Evolutionary conservation across 2,329 filamentous ascomycete genomes (phyloP).

Genomic region (Capronia americana): DNA sequence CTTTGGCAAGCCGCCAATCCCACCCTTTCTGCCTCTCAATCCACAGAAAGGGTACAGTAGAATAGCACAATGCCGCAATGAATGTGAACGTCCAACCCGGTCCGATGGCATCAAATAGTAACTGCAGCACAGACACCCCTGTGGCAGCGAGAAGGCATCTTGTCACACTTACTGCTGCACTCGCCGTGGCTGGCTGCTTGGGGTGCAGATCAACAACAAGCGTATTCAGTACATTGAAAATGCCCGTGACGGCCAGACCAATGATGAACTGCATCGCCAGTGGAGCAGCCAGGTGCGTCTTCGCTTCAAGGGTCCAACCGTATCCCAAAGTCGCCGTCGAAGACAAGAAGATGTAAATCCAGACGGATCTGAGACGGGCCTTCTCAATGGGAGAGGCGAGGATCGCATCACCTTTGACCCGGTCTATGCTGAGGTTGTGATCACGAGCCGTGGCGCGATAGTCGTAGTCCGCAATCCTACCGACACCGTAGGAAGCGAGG

Average conservation of each 20-base stretch:
- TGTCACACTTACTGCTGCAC: conserved; percentile 45
- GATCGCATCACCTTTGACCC: conserved; percentile 46
- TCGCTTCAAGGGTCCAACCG: conserved; percentile 50
- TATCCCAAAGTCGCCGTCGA: conserved; percentile 45
- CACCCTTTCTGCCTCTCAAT: not conserved
- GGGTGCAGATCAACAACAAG: conserved; percentile 26
- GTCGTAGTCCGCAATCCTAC: conserved; percentile 49
- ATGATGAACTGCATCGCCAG: conserved; percentile 34
- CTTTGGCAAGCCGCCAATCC: conserved; percentile 3
- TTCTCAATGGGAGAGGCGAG: conserved; percentile 38
- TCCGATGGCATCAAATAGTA: conserved; percentile 38
- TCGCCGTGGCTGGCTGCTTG: conserved; percentile 42
- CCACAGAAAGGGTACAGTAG: conserved; percentile 6
- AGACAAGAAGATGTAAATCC: conserved; percentile 37
- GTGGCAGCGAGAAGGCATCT: conserved; percentile 41
- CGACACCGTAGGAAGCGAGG: conserved; percentile 35
- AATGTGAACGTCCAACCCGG: conserved; percentile 39
- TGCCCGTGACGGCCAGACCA: conserved; percentile 15
- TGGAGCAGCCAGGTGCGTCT: conserved; percentile 45
- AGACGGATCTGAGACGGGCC: conserved; percentile 42
- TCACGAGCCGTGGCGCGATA: conserved; percentile 45
- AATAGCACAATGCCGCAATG: conserved; percentile 12
- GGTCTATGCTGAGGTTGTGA: conserved; percentile 48
- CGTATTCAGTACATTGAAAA: conserved; percentile 21
- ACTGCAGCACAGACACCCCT: conserved; percentile 35